A percentile compares a stretch with the other conserved stretches of the same genome.
Conservation (phyloP, 108 stramenopile species). For the Discostella stelligeroides region DNA sequence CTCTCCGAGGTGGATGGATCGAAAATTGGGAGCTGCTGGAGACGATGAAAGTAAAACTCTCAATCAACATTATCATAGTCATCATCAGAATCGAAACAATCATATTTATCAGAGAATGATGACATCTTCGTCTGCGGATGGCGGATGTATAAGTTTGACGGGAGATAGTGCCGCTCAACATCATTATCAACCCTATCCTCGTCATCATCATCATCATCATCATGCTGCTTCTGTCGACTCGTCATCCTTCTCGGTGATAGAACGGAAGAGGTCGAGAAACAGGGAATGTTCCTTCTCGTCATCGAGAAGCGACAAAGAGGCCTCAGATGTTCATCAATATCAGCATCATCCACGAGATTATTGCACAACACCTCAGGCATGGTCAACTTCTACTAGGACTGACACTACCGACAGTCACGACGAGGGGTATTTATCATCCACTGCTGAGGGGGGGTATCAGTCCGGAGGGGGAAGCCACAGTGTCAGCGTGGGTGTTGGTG, state of each 20-base stretch:
- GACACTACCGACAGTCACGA: conserved; percentile 3
- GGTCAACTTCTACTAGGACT: not conserved
- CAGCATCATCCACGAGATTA: too few relatives aligned
- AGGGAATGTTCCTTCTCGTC: not conserved
- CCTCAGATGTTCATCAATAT: not conserved
- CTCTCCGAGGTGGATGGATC: conserved; percentile 6
- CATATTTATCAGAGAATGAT: not conserved
- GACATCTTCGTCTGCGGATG: not conserved
- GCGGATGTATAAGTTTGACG: not conserved
- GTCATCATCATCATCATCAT: too few relatives aligned
- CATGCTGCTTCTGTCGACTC: too few relatives aligned
- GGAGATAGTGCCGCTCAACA: not conserved
- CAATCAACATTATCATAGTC: not conserved
- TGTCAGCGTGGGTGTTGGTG: too few relatives aligned
- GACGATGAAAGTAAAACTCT: too few relatives aligned
- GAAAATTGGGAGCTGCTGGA: too few relatives aligned
- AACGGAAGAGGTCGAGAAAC: not conserved
- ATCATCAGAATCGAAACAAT: not conserved
- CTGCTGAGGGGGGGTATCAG: conserved; percentile 16
- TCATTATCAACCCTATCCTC: too few relatives aligned
- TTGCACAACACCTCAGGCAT: not conserved
- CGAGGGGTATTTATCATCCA: conserved; percentile 20
- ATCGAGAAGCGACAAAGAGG: not conserved
- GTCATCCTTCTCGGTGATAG: not conserved
- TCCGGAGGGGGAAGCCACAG: conserved; percentile 3